phyloP scores from a whole-genome alignment of 2,329 filamentous ascomycete species.

The Metarhizium album region DNA sequence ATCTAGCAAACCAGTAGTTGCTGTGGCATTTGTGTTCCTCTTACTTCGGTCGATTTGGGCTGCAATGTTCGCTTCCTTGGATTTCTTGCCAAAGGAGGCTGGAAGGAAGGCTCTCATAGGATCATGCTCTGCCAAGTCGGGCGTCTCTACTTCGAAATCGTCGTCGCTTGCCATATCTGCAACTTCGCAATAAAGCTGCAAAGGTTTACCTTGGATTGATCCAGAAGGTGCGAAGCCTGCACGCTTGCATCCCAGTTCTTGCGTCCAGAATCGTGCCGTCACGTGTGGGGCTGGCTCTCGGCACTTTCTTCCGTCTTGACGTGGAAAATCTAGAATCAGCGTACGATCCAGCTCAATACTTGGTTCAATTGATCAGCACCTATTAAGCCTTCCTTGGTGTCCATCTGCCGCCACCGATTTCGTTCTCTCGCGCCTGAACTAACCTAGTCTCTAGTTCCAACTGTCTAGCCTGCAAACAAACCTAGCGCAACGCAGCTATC shows the following conservation, averaged over 20 bases:
- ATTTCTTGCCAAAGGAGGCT: conserved; percentile 73
- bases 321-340: too few species aligned
- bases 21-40: conserved; percentile 31
- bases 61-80: conserved; percentile 60
- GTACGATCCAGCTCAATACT: not conserved
- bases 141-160: conserved; percentile 44
- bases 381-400: not conserved
- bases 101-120: conserved; percentile 70
- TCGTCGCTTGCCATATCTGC: conserved; percentile 47
- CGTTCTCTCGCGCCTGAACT: not conserved
- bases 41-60: conserved; percentile 74
- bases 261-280: not conserved
- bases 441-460: not conserved
- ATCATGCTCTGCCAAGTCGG: conserved; percentile 49
- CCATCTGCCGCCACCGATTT: not conserved
- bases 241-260: not conserved
- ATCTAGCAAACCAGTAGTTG: not conserved
- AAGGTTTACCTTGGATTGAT: not conserved
- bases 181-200: not conserved
- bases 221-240: not conserved
- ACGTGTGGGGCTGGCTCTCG: not conserved
- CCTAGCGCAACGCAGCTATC: not conserved
- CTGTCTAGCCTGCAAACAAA: not conserved
- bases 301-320: not conserved
- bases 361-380: not conserved